Evolutionary conservation across 768 basidiomycete genomes (phyloP).

Genomic region (Thelephora aurantiotincta): DNA sequence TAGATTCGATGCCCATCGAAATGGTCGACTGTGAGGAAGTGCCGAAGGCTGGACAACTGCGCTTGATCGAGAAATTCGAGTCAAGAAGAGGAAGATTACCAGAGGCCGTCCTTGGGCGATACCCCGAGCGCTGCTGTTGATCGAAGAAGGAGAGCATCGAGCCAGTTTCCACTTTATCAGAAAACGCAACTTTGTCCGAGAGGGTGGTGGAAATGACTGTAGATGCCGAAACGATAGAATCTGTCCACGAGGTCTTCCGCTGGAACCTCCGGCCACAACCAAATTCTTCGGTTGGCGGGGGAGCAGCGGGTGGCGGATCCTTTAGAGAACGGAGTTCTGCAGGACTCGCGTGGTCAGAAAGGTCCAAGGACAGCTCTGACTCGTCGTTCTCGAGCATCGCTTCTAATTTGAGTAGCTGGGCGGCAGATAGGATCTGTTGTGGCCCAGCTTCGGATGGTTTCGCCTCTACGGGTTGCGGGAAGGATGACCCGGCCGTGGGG

Average conservation of each 20-base stretch:
- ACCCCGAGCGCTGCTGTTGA: background rate
- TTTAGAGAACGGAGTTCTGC: background rate
- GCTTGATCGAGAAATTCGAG: too few species aligned
- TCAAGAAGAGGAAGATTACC: too few species aligned
- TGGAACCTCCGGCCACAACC: background rate
- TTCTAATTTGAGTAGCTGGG: slow-evolving; percentile 48
- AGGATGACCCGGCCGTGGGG: background rate
- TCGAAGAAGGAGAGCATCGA: background rate
- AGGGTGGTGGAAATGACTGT: slow-evolving; percentile 2
- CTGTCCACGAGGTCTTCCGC: background rate
- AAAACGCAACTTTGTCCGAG: background rate
- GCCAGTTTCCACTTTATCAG: background rate
- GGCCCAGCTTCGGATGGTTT: slow-evolving; percentile 37
- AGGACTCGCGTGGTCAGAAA: background rate
- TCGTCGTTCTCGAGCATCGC: slow-evolving; percentile 26
- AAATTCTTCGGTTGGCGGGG: background rate
- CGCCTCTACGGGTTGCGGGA: slow-evolving; percentile 7
- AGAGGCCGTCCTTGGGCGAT: background rate
- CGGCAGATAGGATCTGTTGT: slow-evolving; percentile 55
- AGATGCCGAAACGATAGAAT: slow-evolving; percentile 5
- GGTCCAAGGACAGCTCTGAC: background rate
- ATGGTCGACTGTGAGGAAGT: too few species aligned
- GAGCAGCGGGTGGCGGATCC: too few species aligned
- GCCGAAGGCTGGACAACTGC: too few species aligned
- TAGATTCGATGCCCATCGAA: too few species aligned